phyloP scores from a whole-genome alignment of 2,329 filamentous ascomycete species.

The Diaporthe helianthi region DNA sequence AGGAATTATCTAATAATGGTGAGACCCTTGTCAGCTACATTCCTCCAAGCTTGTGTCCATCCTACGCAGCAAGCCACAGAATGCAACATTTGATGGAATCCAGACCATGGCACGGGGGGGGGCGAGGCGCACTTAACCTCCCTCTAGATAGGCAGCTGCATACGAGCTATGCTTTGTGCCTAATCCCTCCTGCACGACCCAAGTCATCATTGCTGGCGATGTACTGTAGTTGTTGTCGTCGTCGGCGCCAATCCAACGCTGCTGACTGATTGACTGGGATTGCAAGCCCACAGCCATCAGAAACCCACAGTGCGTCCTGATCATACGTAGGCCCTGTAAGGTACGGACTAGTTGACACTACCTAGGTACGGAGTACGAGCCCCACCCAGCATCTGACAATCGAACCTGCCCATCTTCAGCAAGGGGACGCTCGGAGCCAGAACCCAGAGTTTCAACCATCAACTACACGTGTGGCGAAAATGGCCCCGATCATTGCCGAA shows the following conservation, averaged over 20 bases:
- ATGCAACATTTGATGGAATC: background rate
- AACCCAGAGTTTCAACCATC: background rate
- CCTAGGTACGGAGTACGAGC: too few species aligned
- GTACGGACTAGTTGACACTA: too few species aligned
- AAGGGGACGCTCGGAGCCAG: background rate
- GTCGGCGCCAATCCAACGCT: background rate
- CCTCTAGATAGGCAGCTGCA: constrained; percentile 13
- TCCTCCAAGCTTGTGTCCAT: background rate
- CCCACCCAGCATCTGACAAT: background rate
- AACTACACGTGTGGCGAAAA: background rate
- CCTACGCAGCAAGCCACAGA: constrained; percentile 5
- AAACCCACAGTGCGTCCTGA: background rate
- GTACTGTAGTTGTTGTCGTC: background rate
- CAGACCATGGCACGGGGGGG: constrained; percentile 5
- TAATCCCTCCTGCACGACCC: constrained; percentile 6
- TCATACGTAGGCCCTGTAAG: too few species aligned
- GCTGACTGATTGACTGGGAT: background rate
- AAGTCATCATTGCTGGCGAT: background rate
- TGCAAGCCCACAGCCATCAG: background rate
- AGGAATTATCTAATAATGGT: constrained; percentile 20
- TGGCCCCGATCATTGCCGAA: constrained; percentile 18
- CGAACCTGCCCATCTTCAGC: background rate
- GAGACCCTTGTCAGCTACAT: background rate
- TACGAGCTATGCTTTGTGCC: background rate
- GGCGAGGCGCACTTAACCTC: background rate